Percentiles rank a stretch among this genome's conserved stretches.
phyloP scores from a whole-genome alignment of 2,329 filamentous ascomycete species.

The Paecilomyces dactylethromorphus region DNA sequence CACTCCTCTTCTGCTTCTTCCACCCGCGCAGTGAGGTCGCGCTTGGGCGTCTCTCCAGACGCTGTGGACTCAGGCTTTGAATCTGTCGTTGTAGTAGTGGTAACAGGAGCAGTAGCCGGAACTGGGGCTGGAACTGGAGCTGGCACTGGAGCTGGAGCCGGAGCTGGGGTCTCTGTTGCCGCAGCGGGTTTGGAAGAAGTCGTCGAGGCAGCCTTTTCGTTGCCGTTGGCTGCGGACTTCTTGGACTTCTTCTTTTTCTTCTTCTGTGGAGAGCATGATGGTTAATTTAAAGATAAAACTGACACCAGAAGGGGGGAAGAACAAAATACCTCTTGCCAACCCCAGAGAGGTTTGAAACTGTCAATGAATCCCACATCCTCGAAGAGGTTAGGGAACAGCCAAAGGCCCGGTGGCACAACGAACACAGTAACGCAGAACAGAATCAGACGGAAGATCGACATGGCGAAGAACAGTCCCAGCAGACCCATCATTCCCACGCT shows the following conservation, averaged over 20 bases:
- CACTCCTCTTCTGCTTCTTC: constrained; percentile 39
- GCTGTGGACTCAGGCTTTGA: constrained; percentile 1
- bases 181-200: constrained; percentile 24
- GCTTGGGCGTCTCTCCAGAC: constrained; percentile 26
- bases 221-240: constrained; percentile 12
- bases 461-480: constrained; percentile 88
- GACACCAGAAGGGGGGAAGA: neutral
- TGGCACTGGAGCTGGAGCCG: too few species aligned
- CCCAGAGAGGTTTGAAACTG: constrained; percentile 92
- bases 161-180: constrained; percentile 25
- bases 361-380: constrained; percentile 98
- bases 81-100: neutral
- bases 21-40: constrained; percentile 37
- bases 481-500: constrained; percentile 89
- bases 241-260: constrained; percentile 36
- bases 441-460: constrained; percentile 95
- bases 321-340: constrained; percentile 82
- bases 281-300: constrained; percentile 1
- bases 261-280: constrained; percentile 16
- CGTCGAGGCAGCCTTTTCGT: constrained; percentile 6
- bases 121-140: too few species aligned
- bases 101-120: neutral
- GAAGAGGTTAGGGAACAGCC: constrained; percentile 96
- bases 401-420: constrained; percentile 75
- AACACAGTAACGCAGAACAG: constrained; percentile 93